Conservation (phyloP, 129 eudicot genomes). For the Escallonia herrerae region DNA sequence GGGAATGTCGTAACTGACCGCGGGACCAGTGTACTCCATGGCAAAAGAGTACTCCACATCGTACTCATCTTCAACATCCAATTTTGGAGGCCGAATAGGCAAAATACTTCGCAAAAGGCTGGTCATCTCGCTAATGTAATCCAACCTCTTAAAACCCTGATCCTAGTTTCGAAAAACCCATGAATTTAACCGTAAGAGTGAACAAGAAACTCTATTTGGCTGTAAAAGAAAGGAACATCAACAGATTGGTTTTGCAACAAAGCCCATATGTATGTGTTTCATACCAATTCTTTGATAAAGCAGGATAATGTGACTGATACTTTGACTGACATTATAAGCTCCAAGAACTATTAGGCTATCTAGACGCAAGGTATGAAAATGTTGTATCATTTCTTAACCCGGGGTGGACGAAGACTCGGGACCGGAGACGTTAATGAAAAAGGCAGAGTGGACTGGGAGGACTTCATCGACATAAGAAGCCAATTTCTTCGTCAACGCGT, state of each 20-base stretch:
- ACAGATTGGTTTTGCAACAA: background rate
- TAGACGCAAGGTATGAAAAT: background rate
- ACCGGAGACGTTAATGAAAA: too few species aligned
- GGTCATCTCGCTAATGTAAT: conserved; percentile 29
- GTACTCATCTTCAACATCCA: conserved; percentile 39
- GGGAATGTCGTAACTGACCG: conserved; percentile 51
- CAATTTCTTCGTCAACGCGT: too few species aligned
- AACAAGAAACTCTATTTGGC: background rate
- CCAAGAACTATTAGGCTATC: too few species aligned
- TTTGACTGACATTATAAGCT: too few species aligned
- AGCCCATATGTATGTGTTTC: background rate
- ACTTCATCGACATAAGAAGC: too few species aligned
- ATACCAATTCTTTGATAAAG: background rate
- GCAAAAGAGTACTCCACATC: conserved; percentile 78
- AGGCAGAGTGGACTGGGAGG: too few species aligned
- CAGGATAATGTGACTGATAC: background rate
- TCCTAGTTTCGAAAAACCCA: background rate
- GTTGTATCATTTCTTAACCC: too few species aligned
- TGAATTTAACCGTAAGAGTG: background rate
- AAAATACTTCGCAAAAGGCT: conserved; percentile 40
- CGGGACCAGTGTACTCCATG: conserved; percentile 75
- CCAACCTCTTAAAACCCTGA: conserved; percentile 3
- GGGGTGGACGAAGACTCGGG: too few species aligned
- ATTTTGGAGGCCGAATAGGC: conserved; percentile 27
- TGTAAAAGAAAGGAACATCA: background rate